Conservation (phyloP, 2,329 filamentous ascomycete genomes). For the Pseudogymnoascus sp. region DNA sequence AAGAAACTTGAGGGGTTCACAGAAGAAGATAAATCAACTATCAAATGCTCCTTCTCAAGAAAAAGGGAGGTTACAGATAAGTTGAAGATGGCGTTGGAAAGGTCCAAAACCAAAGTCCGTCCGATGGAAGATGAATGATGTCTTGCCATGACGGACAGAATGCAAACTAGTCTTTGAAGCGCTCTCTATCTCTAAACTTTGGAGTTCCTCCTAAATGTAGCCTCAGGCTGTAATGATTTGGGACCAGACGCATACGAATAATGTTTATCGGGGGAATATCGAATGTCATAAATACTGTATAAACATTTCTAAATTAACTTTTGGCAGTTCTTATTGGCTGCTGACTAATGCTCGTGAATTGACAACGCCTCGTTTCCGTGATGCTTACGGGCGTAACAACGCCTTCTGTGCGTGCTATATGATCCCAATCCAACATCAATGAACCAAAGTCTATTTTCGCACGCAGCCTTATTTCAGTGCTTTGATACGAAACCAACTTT, state of each 20-base stretch:
- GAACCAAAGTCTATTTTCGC: conserved; percentile 1
- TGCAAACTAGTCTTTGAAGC: background rate
- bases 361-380: background rate
- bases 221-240: background rate
- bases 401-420: background rate
- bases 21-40: conserved; percentile 45
- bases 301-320: background rate
- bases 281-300: conserved; percentile 1
- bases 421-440: background rate
- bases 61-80: conserved; percentile 45
- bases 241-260: background rate
- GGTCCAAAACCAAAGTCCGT: conserved; percentile 23
- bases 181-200: background rate
- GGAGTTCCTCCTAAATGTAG: background rate
- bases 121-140: conserved; percentile 21
- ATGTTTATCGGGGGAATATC: background rate
- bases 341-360: conserved; percentile 4
- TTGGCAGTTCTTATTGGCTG: background rate
- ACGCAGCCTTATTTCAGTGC: background rate
- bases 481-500: background rate
- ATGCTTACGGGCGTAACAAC: conserved; percentile 4
- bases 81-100: conserved; percentile 31
- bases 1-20: conserved; percentile 56
- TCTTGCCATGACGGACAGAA: background rate
- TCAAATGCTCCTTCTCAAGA: conserved; percentile 46